Base-by-base conservation (phyloP, 2,329 filamentous ascomycete genomes). In the Alternaria tenuissima region DNA sequence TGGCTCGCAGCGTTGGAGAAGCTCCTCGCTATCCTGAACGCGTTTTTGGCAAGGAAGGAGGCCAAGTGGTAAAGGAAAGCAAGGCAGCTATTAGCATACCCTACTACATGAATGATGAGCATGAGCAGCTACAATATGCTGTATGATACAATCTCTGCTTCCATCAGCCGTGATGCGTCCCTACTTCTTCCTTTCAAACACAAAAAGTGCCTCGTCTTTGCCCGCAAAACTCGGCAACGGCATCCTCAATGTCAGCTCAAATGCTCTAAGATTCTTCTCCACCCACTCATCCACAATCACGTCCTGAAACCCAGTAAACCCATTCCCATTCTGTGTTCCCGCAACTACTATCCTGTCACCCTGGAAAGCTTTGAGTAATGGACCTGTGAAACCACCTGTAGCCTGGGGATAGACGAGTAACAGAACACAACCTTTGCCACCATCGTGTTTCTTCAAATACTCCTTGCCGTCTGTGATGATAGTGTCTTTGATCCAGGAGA, bases 1-100 rank as follows among this genome's bases (percentile, higher is more conserved):
- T 97, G 94, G 86, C 84, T 98, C 63, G 82, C 80, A n/a, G 88
- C 90, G 8, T 82, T 98, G 71, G 89, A 95, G 82, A 89, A 89
- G 79, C 85, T 90, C 69, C 89, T 97, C 49, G 82, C 71, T n/a
- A 94, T 96, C 70, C 81, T 98, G 76, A 88, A 90, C 76, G 79
- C 78, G 46, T 91, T 91, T 51, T 64, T 73, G 54, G 65, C 67
- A 12, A 71, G 62, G 59, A 75, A 75, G 65, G 71, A 76, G 63
- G 71, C 71, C 14, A 76, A 75, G 69, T 75, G 73, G 73, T 75
- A 73, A 59, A 16, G 20, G 20, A 38, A 36, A 43, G 20, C 20
- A 42, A 7, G 5, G 16, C 22, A 38, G 32, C 38, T 41, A 26
- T 24, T 24, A 28, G 48, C 38, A 51, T 30, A 18, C 26, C 36